Evolutionary conservation across 2,329 filamentous ascomycete genomes (phyloP).

Genomic region (Trichoderma lentiforme): DNA sequence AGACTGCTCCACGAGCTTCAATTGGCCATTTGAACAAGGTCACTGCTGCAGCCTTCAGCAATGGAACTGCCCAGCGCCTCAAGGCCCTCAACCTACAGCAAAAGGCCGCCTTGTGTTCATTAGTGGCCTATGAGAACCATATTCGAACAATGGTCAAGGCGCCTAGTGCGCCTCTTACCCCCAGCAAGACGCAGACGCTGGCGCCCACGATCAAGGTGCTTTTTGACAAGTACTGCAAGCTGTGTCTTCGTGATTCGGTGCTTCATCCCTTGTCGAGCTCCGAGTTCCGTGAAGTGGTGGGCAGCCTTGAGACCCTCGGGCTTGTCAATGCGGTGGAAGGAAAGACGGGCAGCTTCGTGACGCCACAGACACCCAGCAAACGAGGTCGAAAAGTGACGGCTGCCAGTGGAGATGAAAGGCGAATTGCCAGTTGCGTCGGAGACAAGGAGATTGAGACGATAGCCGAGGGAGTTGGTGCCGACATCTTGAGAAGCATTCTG

Average conservation of each 20-base stretch:
- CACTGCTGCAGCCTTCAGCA: conserved; percentile 84
- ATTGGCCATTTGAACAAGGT: conserved; percentile 91
- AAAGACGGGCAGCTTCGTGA: conserved; percentile 64
- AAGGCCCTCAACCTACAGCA: conserved; percentile 91
- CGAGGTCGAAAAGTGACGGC: conserved; percentile 56
- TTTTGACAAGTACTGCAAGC: conserved; percentile 75
- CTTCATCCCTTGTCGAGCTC: conserved; percentile 85
- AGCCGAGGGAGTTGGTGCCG: conserved; percentile 59
- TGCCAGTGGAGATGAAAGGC: conserved; percentile 66
- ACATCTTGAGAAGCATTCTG: conserved; percentile 61
- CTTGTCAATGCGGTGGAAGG: conserved; percentile 69
- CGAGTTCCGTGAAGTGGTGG: conserved; percentile 90
- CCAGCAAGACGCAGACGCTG: conserved; percentile 56
- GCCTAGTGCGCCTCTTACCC: conserved; percentile 44
- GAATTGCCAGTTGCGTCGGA: conserved; percentile 74
- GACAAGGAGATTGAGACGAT: conserved; percentile 73
- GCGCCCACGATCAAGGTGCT: conserved; percentile 81
- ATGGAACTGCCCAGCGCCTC: conserved; percentile 80
- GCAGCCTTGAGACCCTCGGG: conserved; percentile 83
- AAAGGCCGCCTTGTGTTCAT: conserved; percentile 86
- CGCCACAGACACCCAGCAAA: conserved; percentile 67
- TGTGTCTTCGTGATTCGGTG: conserved; percentile 85
- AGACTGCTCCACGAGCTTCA: conserved; percentile 81
- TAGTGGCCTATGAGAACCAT: conserved; percentile 81
- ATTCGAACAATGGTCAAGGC: conserved; percentile 51